Percentiles rank a stretch among this genome's conserved stretches.
Conservation (phyloP, 2,329 filamentous ascomycete genomes). For the Colletotrichum sp. region DNA sequence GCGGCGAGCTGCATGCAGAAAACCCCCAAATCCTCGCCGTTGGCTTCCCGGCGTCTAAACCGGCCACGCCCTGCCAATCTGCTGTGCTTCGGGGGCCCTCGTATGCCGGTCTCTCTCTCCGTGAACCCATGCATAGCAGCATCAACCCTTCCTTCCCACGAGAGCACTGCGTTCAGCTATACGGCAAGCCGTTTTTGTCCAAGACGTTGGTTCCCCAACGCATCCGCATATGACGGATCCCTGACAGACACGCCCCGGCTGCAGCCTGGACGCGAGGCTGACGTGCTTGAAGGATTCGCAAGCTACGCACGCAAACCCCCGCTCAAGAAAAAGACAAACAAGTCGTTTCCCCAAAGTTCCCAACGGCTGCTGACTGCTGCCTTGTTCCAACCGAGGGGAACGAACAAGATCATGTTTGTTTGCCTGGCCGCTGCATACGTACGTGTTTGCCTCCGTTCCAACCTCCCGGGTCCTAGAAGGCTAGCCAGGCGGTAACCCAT, state of each 20-base stretch:
- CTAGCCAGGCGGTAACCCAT: not conserved
- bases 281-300: not conserved
- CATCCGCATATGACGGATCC: not conserved
- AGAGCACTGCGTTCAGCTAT: not conserved
- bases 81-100: not conserved
- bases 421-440: not conserved
- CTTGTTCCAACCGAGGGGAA: not conserved
- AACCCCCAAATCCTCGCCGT: not conserved
- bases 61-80: not conserved
- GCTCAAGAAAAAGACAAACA: accelerated
- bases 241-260: not conserved
- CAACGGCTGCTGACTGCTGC: not conserved
- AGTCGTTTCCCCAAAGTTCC: not conserved
- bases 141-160: not conserved
- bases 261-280: not conserved
- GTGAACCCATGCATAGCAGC: not conserved
- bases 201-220: not conserved
- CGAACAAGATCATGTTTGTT: not conserved
- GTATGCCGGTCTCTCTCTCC: not conserved
- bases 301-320: not conserved
- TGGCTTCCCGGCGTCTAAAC: not conserved
- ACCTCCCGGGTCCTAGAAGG: not conserved
- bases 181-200: not conserved
- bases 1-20: not conserved
- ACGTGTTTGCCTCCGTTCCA: not conserved